Conservation (phyloP, 768 basidiomycete genomes). For the Termitomyces heimii region DNA sequence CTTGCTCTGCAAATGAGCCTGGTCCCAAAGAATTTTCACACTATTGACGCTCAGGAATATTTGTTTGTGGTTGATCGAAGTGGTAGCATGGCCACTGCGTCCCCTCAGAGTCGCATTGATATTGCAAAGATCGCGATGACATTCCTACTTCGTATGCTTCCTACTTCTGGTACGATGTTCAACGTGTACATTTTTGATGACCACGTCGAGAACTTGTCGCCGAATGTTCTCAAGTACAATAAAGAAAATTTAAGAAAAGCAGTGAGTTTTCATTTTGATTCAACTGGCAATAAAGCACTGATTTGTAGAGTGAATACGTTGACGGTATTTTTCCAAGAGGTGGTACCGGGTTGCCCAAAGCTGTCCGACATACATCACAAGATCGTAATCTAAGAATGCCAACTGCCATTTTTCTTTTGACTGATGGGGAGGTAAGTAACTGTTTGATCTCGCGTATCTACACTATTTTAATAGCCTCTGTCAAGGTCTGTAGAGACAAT, state of each 20-base stretch:
- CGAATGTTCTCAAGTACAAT: constrained; percentile 24
- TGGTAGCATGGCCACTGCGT: constrained; percentile 40
- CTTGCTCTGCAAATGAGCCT: constrained; percentile 49
- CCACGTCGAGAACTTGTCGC: constrained; percentile 26
- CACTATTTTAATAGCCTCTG: not conserved
- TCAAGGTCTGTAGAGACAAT: constrained; percentile 17
- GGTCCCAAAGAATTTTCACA: constrained; percentile 46
- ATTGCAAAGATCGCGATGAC: constrained; percentile 41
- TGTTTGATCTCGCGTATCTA: not conserved
- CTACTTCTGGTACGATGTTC: constrained; percentile 34
- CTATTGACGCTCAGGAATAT: constrained; percentile 44
- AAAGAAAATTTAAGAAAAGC: constrained; percentile 27
- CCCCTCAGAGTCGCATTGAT: constrained; percentile 25
- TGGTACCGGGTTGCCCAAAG: constrained; percentile 46
- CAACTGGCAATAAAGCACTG: not conserved
- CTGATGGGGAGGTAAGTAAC: constrained; percentile 43
- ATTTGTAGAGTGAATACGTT: constrained; percentile 32
- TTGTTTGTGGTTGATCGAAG: constrained; percentile 58
- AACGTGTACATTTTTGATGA: constrained; percentile 55
- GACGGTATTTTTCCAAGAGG: constrained; percentile 36
- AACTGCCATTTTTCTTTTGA: constrained; percentile 50
- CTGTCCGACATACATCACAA: constrained; percentile 31
- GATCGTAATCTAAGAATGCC: constrained; percentile 28
- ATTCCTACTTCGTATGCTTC: constrained; percentile 45
- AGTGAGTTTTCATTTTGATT: constrained; percentile 24